These are phyloP conservation scores for Phytopythium sindhum DNA, from an alignment of 352 stramenopile genomes.

Conservation along the genomic window DNA sequence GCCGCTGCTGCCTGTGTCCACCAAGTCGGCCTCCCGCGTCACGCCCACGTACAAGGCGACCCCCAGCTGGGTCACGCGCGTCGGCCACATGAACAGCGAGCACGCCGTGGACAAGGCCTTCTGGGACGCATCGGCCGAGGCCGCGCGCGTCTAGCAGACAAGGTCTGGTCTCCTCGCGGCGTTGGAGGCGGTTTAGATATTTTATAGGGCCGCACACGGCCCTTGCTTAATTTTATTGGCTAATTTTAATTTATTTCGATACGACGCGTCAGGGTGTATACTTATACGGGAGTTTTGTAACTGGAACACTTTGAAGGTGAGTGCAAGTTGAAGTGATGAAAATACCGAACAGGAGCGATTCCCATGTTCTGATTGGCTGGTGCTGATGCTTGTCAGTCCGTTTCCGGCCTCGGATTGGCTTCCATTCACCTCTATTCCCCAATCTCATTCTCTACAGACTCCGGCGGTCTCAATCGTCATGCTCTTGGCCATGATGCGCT, in stretches of 20 bases:
- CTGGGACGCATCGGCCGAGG: neutral
- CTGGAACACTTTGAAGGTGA: neutral
- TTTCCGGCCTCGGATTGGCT: neutral
- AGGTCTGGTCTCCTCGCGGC: no score
- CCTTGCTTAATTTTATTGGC: no score
- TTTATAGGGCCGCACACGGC: no score
- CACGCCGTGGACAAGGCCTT: slow-evolving; percentile 1
- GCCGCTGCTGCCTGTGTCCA: slow-evolving; percentile 62
- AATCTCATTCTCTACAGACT: neutral
- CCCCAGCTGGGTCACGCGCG: neutral
- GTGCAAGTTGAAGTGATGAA: neutral
- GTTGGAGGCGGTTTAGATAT: no score
- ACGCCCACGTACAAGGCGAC: neutral
- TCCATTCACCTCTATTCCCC: neutral
- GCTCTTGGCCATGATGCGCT: no score
- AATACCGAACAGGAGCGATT: no score
- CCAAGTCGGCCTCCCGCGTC: slow-evolving; percentile 1
- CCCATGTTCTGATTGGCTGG: neutral
- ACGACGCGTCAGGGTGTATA: no score
- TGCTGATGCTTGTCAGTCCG: neutral
- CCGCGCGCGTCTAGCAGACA: neutral
- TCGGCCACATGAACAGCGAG: neutral
- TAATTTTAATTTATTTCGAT: neutral
- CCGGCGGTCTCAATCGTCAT: no score
- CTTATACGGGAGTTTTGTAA: no score